Evolutionary conservation across 2,329 filamentous ascomycete species (phyloP).

Genomic region (Talaromyces sp.): DNA sequence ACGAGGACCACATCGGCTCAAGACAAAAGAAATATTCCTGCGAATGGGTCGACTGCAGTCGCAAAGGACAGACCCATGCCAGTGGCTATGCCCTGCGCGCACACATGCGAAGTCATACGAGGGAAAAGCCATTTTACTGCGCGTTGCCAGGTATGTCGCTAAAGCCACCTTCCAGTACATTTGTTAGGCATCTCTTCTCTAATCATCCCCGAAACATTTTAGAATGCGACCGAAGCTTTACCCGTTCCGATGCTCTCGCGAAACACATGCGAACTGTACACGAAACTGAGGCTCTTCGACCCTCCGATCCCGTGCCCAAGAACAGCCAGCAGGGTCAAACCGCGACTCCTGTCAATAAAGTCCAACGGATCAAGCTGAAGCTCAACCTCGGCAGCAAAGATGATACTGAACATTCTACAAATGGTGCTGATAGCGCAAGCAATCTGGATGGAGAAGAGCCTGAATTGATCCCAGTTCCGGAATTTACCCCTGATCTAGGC

Average conservation of each 20-base stretch:
- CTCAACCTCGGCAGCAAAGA: constrained; percentile 32
- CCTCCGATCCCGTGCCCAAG: constrained; percentile 46
- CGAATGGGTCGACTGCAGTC: constrained; percentile 85
- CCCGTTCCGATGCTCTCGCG: constrained; percentile 86
- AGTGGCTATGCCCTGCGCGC: constrained; percentile 94
- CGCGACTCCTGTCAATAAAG: constrained; percentile 28
- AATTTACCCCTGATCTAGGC: constrained; percentile 35
- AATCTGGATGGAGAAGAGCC: constrained; percentile 28
- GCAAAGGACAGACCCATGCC: constrained; percentile 87
- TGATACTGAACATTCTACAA: constrained; percentile 11
- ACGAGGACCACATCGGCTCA: constrained; percentile 89
- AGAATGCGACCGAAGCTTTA: constrained; percentile 98
- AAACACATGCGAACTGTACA: constrained; percentile 99
- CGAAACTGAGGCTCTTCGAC: constrained; percentile 89
- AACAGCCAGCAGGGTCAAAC: constrained; percentile 18
- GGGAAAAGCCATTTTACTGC: constrained; percentile 98
- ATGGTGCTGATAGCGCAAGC: constrained; percentile 21
- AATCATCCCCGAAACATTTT: constrained; percentile 1
- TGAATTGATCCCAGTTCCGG: constrained; percentile 28
- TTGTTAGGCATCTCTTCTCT: not conserved
- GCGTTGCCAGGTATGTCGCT: constrained; percentile 70
- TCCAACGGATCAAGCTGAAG: constrained; percentile 39
- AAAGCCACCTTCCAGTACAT: not conserved
- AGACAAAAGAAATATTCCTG: constrained; percentile 97
- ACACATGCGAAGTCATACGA: constrained; percentile 95